Evolutionary conservation across 2,329 filamentous ascomycete genomes (phyloP).

Genomic region (Phialemoniopsis sp.): DNA sequence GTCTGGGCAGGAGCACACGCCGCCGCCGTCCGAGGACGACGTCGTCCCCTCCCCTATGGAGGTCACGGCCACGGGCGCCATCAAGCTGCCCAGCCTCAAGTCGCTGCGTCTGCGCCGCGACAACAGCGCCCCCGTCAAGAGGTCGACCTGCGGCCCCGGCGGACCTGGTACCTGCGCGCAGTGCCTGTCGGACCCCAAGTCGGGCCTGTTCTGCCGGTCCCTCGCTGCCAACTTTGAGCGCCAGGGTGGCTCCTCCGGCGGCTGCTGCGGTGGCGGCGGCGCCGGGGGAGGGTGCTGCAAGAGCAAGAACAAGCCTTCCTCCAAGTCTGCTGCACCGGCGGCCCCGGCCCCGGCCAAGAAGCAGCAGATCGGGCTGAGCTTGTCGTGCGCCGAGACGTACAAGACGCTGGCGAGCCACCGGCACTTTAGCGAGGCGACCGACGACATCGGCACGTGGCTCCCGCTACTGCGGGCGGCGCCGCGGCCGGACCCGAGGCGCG

Average conservation of each 20-base stretch:
- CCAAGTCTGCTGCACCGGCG: slow-evolving; percentile 13
- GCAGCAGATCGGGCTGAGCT: slow-evolving; percentile 44
- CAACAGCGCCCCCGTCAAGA: slow-evolving; percentile 16
- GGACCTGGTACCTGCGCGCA: slow-evolving; percentile 77
- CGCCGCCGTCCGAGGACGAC: slow-evolving; percentile 58
- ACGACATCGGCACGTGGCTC: slow-evolving; percentile 73
- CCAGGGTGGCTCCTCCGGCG: slow-evolving; percentile 15
- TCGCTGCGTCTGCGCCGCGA: slow-evolving; percentile 22
- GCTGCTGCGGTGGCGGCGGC: slow-evolving; percentile 59
- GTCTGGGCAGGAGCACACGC: slow-evolving; percentile 48
- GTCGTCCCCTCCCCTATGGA: slow-evolving; percentile 53
- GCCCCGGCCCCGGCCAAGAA: slow-evolving; percentile 19
- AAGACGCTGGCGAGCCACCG: slow-evolving; percentile 74
- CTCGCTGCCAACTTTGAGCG: slow-evolving; percentile 63
- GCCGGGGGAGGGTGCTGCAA: slow-evolving; percentile 64
- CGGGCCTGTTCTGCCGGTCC: slow-evolving; percentile 78
- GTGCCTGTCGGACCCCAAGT: slow-evolving; percentile 72
- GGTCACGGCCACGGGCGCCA: slow-evolving; percentile 54
- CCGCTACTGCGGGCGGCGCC: slow-evolving; percentile 65
- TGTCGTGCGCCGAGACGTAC: slow-evolving; percentile 74
- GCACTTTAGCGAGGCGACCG: slow-evolving; percentile 68
- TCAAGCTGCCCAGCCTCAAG: slow-evolving; percentile 50
- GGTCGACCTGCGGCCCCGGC: slow-evolving; percentile 52
- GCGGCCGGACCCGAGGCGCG: slow-evolving; percentile 24
- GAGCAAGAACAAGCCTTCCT: slow-evolving; percentile 23